Evolutionary conservation across 2,329 filamentous ascomycete genomes (phyloP), one percentile per base, ranked within the genome.

Genomic region (Trichoderma sp.): DNA sequence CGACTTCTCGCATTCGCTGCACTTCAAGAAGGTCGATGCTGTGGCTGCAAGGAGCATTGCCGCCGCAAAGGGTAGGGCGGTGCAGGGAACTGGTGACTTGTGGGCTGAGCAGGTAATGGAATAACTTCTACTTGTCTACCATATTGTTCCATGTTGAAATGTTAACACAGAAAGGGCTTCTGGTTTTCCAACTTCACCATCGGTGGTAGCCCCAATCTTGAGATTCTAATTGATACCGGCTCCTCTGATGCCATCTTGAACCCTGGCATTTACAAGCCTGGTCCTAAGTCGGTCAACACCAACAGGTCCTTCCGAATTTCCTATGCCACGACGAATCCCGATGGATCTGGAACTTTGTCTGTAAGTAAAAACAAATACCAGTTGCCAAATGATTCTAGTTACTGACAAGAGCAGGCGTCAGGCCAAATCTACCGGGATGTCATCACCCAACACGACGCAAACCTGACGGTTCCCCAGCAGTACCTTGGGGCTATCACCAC

Each of bases 131-230:
- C 10, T 13, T 10, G 19, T 15, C 4, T 9, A 25, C 9, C 1
- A 1, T 17, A 6, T 48, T 5, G 39, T 45, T 9, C 35, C 15
- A 9, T 0, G 27, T 8, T 4, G 27, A 57, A 45, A 35, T 50
- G 42, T 42, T 67, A 25, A n/a, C 22, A 19, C 34, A 12, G 5
- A 54, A 32, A 72, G 71, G 70, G 70, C 34, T 72, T 71, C 58
- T 73, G 70, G 71, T 73, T 71, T 53, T 68, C 70, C 19, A 67
- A 72, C 52, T 72, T 71, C 42, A 69, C 66, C 27, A 60, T 72
- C 12, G 71, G 71, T 9, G 71, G 64, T 19, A 72, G 70, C 60
- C 27, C 59, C 10, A 57, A 72, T 22, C 70, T 73, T 22, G 61
- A 70, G 48, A 68, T 72, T 22, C 53, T 73, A 19, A 70, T 73